phyloP scores from a whole-genome alignment of 1,284 basidiomycete species.

The Irpex sp. region DNA sequence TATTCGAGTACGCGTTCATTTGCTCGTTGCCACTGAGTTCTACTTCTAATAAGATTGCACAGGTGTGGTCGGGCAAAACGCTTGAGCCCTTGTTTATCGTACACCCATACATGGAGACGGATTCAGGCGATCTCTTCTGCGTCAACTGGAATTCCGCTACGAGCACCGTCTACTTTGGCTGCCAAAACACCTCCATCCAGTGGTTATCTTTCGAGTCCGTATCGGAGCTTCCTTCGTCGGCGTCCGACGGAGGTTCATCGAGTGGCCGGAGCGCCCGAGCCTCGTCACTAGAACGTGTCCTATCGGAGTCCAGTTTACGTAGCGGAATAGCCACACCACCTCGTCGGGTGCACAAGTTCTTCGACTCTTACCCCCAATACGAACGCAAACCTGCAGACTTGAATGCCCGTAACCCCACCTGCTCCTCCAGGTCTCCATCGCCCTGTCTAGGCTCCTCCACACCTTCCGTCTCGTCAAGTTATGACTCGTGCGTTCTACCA shows the following conservation, averaged over 20 bases:
- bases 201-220: slow-evolving; percentile 62
- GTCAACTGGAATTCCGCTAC: slow-evolving; percentile 72
- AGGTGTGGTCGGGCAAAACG: slow-evolving; percentile 83
- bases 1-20: slow-evolving; percentile 53
- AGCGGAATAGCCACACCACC: slow-evolving; percentile 43
- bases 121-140: slow-evolving; percentile 88
- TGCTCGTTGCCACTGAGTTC: background rate
- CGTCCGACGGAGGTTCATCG: background rate
- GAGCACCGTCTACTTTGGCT: slow-evolving; percentile 81
- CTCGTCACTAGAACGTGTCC: slow-evolving; percentile 9
- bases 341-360: slow-evolving; percentile 69
- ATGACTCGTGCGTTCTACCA: slow-evolving; percentile 17
- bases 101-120: slow-evolving; percentile 78
- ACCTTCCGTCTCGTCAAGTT: slow-evolving; percentile 3
- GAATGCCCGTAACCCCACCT: slow-evolving; percentile 45
- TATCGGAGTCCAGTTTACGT: slow-evolving; percentile 18
- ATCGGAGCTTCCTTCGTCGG: background rate
- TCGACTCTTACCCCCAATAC: slow-evolving; percentile 72
- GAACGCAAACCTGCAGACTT: slow-evolving; percentile 60
- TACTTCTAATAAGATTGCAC: slow-evolving; percentile 14
- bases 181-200: slow-evolving; percentile 86
- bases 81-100: slow-evolving; percentile 74
- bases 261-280: slow-evolving; percentile 15
- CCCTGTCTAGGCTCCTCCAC: slow-evolving; percentile 13
- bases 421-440: slow-evolving; percentile 16